A percentile compares a stretch with the other conserved stretches of the same genome.
These are phyloP conservation scores for Firmiana major DNA, from an alignment of 345 rosid species.

Conservation along the genomic window DNA sequence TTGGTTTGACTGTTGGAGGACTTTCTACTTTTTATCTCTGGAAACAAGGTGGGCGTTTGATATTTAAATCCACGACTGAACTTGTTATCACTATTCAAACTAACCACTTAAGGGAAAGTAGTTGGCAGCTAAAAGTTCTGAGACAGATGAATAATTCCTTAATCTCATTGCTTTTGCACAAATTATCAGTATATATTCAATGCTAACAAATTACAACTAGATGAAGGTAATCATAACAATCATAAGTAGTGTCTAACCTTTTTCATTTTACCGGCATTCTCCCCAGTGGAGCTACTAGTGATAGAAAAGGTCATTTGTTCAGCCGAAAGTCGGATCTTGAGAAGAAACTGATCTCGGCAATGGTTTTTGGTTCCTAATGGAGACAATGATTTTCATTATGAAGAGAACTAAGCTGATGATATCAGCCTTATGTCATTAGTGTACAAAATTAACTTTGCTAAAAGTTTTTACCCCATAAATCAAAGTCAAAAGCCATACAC, in stretches of 20 bases:
- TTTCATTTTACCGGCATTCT: background rate
- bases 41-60: background rate
- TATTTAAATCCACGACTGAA: background rate
- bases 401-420: background rate
- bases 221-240: background rate
- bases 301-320: background rate
- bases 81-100: background rate
- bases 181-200: background rate
- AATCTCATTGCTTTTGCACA: background rate
- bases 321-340: conserved; percentile 1
- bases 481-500: background rate
- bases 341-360: background rate
- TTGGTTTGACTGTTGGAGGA: background rate
- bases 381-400: background rate
- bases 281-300: background rate
- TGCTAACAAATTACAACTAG: background rate
- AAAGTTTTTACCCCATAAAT: background rate
- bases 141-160: background rate
- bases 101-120: background rate
- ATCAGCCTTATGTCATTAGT: background rate
- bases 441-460: background rate
- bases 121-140: background rate
- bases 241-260: background rate
- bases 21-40: background rate
- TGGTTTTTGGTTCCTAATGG: background rate